Evolutionary conservation across 140 eudicot species (phyloP), one percentile per base, ranked within the genome.

Genomic region (Anethum foeniculum): DNA sequence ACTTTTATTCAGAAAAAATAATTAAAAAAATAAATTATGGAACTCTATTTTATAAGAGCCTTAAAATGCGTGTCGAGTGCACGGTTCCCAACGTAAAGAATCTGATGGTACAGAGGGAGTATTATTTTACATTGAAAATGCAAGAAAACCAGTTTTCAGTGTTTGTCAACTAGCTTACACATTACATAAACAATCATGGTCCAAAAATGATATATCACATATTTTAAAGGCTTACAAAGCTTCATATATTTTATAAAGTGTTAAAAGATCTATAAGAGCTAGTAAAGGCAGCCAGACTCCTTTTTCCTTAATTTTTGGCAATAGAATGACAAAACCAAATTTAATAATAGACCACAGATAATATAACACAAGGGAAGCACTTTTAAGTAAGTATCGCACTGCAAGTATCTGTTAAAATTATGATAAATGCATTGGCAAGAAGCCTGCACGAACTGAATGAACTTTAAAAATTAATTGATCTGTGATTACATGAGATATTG

Each of bases 381-480:
- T 38, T 65, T 27, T 30, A 3, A 10, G 38, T 64, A 64, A 28
- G 16, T 65, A 14, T 3, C 25, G n/a, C 1, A n/a, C 14, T 60
- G 68, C 68, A 56, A 56, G 12, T 23, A 54, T 54, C 62, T 54
- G 11, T 21, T 18, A 0, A 54, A 54, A 54, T 52, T 6, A 54
- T 54, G 62, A 54, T 54, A n/a, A 60, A 60, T 60, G 68, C 32
- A 23, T n/a, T 60, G 32, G 68, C 68, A 60, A 60, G 68, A 60
- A 60, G 68, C 68, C 68, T 1, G 68, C 14, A 60, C 15, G n/a
- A 60, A 27, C 27, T 60, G 30, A 8, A n/a, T 60, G 15, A 60
- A 60, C 15, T 0, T 9, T 60, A 28, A 60, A 60, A 14, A 60
- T 23, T 7, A 10, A 60, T 10, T 23, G 68, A n/a, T 60, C 6